Evolutionary conservation across 495 filamentous ascomycete species (phyloP).

Genomic region (Aspergillus saccharolyticus): DNA sequence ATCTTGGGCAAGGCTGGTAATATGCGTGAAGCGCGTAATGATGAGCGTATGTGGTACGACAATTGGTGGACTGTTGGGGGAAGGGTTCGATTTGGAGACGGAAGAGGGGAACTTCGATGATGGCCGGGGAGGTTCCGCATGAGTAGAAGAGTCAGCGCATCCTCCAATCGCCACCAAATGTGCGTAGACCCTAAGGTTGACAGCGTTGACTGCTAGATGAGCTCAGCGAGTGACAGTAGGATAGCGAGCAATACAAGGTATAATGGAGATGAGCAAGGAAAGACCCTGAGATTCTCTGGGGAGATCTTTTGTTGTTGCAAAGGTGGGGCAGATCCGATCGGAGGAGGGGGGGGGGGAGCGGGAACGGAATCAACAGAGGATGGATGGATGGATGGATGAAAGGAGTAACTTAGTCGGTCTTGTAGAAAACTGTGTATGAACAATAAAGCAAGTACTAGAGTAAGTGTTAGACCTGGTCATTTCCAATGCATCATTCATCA

Average conservation of each 20-base stretch:
- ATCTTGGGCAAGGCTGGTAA: not conserved
- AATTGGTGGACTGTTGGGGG: conserved; percentile 2
- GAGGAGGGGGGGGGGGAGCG: too few relatives aligned
- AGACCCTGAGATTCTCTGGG: not conserved
- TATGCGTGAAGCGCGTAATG: too few relatives aligned
- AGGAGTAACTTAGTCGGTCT: not conserved
- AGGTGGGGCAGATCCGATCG: not conserved
- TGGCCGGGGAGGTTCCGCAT: not conserved
- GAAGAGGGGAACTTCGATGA: conserved; percentile 8
- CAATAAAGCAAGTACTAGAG: too few relatives aligned
- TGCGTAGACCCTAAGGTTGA: not conserved
- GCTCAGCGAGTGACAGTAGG: too few relatives aligned
- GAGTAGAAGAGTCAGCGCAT: not conserved
- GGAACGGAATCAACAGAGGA: too few relatives aligned
- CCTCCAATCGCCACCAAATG: not conserved
- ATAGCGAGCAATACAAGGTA: not conserved
- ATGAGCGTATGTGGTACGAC: not conserved
- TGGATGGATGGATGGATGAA: too few relatives aligned
- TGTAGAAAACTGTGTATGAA: not conserved
- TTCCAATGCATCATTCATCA: too few relatives aligned
- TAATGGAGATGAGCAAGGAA: not conserved
- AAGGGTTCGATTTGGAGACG: conserved; percentile 4
- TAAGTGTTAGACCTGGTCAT: too few relatives aligned
- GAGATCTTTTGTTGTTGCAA: not conserved
- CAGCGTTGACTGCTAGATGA: not conserved